Evolutionary conservation across 768 basidiomycete genomes (phyloP).

Genomic region (Pleurotus djamor): DNA sequence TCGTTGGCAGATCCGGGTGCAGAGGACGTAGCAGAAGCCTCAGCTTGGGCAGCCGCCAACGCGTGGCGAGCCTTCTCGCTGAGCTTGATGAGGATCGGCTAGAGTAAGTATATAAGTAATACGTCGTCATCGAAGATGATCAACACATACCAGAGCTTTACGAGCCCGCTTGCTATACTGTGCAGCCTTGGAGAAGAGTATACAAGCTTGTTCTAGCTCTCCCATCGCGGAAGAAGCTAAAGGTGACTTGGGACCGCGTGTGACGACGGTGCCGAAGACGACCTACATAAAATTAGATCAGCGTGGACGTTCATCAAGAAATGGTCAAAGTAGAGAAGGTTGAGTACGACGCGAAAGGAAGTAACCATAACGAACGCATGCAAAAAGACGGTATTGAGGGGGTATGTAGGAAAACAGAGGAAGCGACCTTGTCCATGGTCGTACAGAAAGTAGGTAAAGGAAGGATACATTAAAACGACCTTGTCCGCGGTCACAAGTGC

Average conservation of each 20-base stretch:
- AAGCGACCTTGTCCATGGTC: too few species aligned
- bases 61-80: constrained; percentile 67
- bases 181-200: constrained; percentile 65
- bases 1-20: constrained; percentile 17
- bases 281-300: constrained; percentile 36
- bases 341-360: too few species aligned
- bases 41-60: constrained; percentile 39
- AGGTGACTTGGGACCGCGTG: constrained; percentile 66
- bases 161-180: constrained; percentile 57
- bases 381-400: too few species aligned
- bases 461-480: too few species aligned
- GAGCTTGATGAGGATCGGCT: constrained; percentile 62
- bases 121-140: not conserved
- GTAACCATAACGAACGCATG: too few species aligned
- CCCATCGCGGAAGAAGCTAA: constrained; percentile 65
- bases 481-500: too few species aligned
- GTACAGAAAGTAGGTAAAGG: too few species aligned
- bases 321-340: not conserved
- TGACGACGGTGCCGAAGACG: constrained; percentile 79
- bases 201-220: constrained; percentile 66
- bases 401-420: not conserved
- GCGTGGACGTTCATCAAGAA: too few species aligned
- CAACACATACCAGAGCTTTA: constrained; percentile 55
- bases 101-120: not conserved
- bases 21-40: constrained; percentile 14